Conservation (phyloP, 2,329 filamentous ascomycete genomes). For the Stagonosporopsis chrysanthemi region DNA sequence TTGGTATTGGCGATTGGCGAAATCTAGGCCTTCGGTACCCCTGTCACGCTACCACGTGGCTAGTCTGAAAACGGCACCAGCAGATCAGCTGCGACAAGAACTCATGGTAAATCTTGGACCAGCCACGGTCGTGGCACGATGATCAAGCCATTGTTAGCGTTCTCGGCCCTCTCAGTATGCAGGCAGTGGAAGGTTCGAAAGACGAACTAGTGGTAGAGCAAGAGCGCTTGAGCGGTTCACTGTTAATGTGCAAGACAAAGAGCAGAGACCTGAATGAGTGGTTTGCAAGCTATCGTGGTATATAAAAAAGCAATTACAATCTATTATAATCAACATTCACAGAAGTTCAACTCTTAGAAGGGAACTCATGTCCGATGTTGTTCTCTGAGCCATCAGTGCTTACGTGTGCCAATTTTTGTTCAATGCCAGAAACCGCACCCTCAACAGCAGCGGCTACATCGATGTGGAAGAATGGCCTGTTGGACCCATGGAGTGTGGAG, state of each 20-base stretch:
- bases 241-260: background rate
- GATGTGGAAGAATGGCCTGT: slow-evolving; percentile 91
- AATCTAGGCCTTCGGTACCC: slow-evolving; percentile 7
- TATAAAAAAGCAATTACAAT: background rate
- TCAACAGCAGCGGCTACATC: slow-evolving; percentile 90
- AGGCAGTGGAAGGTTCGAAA: background rate
- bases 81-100: slow-evolving; percentile 12
- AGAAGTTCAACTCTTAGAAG: slow-evolving; percentile 22
- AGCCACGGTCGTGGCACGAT: slow-evolving; percentile 6
- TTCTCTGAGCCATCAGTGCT: slow-evolving; percentile 28
- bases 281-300: slow-evolving; percentile 3
- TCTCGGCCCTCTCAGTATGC: background rate
- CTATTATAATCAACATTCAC: background rate
- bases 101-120: slow-evolving; percentile 4
- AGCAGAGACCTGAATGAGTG: background rate
- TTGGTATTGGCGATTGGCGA: slow-evolving; percentile 6
- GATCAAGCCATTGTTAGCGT: background rate
- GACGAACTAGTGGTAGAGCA: background rate
- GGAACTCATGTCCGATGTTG: slow-evolving; percentile 19
- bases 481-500: slow-evolving; percentile 82
- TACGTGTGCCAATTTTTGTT: slow-evolving; percentile 48
- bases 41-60: slow-evolving; percentile 7
- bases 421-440: slow-evolving; percentile 81
- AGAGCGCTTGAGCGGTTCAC: background rate
- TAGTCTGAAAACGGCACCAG: background rate